Percentiles rank a stretch among this genome's conserved stretches.
Evolutionary conservation across 108 stramenopile genomes (phyloP).

Genomic region (Cyclotella sp.): DNA sequence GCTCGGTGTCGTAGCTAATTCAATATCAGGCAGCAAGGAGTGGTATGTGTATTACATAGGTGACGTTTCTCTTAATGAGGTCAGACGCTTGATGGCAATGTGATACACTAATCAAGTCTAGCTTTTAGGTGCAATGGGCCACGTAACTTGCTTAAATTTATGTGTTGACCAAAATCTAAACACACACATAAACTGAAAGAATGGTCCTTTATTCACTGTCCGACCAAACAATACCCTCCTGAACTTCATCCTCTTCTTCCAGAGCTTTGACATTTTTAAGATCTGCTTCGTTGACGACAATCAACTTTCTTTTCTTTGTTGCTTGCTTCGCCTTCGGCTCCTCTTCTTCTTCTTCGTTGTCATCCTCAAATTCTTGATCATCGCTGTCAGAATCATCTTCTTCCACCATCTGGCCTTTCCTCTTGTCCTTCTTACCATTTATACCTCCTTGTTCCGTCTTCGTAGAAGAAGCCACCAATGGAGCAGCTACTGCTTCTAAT

Average conservation of each 20-base stretch:
- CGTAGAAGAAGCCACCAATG: constrained; percentile 44
- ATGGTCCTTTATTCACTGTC: constrained; percentile 61
- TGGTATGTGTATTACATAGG: no score
- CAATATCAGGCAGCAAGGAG: no score
- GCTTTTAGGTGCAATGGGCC: no score
- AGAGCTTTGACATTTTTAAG: constrained; percentile 58
- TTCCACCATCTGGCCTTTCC: constrained; percentile 28
- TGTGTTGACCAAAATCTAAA: no score
- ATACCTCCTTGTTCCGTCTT: background rate
- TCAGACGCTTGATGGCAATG: no score
- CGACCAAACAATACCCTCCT: constrained; percentile 88
- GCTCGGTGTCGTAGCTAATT: no score
- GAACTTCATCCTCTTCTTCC: constrained; percentile 76
- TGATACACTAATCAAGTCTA: no score
- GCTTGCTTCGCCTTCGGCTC: constrained; percentile 19
- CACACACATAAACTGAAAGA: no score
- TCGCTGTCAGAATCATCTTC: constrained; percentile 18
- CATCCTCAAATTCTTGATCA: constrained; percentile 39
- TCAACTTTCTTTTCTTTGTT: constrained; percentile 26
- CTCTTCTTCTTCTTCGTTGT: constrained; percentile 29
- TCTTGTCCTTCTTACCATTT: constrained; percentile 16
- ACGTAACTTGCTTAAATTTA: no score
- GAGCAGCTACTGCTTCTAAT: constrained; percentile 54
- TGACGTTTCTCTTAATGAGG: no score
- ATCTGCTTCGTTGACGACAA: constrained; percentile 45